Evolutionary conservation across 2,329 filamentous ascomycete genomes (phyloP), one percentile per base, ranked within the genome.

Genomic region (Helminthosporium solani): DNA sequence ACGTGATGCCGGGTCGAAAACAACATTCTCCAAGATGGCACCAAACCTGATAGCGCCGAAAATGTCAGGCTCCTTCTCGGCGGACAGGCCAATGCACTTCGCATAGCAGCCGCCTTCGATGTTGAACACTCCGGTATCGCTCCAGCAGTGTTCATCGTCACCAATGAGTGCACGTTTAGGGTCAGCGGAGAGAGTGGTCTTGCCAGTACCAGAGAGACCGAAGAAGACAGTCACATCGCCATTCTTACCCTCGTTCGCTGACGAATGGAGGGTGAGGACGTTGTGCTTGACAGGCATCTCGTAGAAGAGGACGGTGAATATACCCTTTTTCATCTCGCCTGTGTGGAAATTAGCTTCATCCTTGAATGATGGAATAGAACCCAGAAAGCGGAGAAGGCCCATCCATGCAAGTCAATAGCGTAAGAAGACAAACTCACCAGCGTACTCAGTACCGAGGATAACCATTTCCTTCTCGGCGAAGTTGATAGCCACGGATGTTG

Each of bases 231-330:
- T 97, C 47, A 99, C 94, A 68, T 99, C 94, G 58, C 94, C 94
- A 54, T 88, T 77, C 80, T 88, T 82, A 64, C 94, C 94, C 83
- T 99, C 88, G 77, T 99, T 99, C 69, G 94, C 94, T 7, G 94
- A 99, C 14, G 94, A 99, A 82, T 99, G 94, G 45, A 99, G 86
- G 33, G 94, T 99, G 60, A 99, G 79, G 64, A 99, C 92, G 74
- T 97, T 95, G 84, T 99, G 94, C 85, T 96, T 96, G 71, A 99
- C 89, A 52, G 94, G 94, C 91, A 97, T 99, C 81, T 99, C 94
- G 80, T 97, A 99, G 83, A 96, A 99, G 71, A 99, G 85, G 40
- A 99, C 90, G 38, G 94, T 99, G 82, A 99, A 99, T 74, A 99
- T 83, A 63, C 94, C 91, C 81, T 96, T 96, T 80, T 96, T 96